Percentiles rank a stretch among this genome's conserved stretches.
Evolutionary conservation across 148 eudicot species (phyloP).

Genomic region (Camellia granthamiana): DNA sequence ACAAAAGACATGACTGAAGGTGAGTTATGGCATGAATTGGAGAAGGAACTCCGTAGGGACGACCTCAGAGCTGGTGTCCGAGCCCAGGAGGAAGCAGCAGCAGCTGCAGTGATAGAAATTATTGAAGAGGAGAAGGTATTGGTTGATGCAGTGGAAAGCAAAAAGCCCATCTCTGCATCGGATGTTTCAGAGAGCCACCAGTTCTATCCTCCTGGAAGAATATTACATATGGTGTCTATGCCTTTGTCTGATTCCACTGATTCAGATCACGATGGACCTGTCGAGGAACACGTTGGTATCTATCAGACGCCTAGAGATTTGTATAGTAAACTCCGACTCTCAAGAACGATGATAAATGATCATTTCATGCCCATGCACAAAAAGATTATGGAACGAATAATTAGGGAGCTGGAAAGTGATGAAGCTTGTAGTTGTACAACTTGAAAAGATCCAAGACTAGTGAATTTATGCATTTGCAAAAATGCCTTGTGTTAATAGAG

Average conservation of each 20-base stretch:
- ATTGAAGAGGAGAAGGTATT: slow-evolving; percentile 64
- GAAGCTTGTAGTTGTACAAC: slow-evolving; percentile 31
- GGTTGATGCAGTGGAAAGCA: slow-evolving; percentile 57
- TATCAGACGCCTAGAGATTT: slow-evolving; percentile 72
- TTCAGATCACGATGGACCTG: slow-evolving; percentile 26
- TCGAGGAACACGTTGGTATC: slow-evolving; percentile 52
- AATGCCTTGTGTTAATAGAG: background rate
- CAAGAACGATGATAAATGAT: slow-evolving; percentile 86
- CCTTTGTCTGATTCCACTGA: slow-evolving; percentile 29
- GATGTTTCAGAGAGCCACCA: slow-evolving; percentile 59
- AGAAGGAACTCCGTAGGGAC: slow-evolving; percentile 66
- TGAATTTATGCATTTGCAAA: background rate
- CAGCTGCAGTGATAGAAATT: slow-evolving; percentile 61
- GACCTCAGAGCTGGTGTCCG: slow-evolving; percentile 37
- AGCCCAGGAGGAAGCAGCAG: slow-evolving; percentile 65
- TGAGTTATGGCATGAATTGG: slow-evolving; percentile 75
- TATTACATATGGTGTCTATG: slow-evolving; percentile 70
- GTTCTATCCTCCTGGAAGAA: slow-evolving; percentile 84
- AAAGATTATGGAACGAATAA: slow-evolving; percentile 74
- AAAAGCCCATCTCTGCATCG: slow-evolving; percentile 43
- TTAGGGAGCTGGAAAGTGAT: slow-evolving; percentile 67
- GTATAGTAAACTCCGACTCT: slow-evolving; percentile 81
- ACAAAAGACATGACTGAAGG: slow-evolving; percentile 68
- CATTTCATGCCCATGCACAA: slow-evolving; percentile 97
- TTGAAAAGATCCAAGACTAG: background rate